Conservation (phyloP, 2,329 filamentous ascomycete genomes). For the Alternaria sp. region DNA sequence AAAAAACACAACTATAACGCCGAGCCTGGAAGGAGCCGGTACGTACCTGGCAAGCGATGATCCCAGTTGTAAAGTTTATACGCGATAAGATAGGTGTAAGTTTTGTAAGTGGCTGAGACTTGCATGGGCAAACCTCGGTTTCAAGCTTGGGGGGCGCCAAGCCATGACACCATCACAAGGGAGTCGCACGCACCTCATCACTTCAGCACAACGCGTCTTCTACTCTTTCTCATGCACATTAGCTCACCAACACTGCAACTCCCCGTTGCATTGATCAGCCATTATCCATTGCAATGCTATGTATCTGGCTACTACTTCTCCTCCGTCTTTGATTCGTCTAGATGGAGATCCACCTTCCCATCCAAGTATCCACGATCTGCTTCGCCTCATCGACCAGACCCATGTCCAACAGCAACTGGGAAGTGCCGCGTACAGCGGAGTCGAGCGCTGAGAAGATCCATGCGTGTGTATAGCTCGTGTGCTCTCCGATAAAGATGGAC, state of each 20-base stretch:
- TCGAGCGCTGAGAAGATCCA: conserved; percentile 75
- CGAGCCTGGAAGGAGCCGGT: too few relatives aligned
- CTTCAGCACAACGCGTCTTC: neutral
- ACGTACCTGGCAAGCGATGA: too few relatives aligned
- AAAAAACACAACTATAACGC: too few relatives aligned
- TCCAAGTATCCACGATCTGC: conserved; percentile 69
- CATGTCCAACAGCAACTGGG: conserved; percentile 69
- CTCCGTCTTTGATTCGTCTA: conserved; percentile 17
- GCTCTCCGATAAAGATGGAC: conserved; percentile 67
- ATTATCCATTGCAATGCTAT: neutral
- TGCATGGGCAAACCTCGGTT: conserved; percentile 1
- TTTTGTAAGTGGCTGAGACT: neutral
- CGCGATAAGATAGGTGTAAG: neutral
- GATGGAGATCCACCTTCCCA: conserved; percentile 69
- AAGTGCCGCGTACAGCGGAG: conserved; percentile 70
- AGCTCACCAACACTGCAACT: neutral
- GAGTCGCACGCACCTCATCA: conserved; percentile 9
- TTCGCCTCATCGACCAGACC: conserved; percentile 76
- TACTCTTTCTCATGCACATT: neutral
- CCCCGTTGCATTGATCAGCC: neutral
- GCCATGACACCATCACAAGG: conserved; percentile 12
- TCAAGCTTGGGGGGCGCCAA: neutral
- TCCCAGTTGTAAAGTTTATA: neutral
- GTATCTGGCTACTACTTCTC: neutral
- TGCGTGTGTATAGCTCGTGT: conserved; percentile 68